phyloP scores from a whole-genome alignment of 2,329 filamentous ascomycete species.

The Fusarium burgessii region DNA sequence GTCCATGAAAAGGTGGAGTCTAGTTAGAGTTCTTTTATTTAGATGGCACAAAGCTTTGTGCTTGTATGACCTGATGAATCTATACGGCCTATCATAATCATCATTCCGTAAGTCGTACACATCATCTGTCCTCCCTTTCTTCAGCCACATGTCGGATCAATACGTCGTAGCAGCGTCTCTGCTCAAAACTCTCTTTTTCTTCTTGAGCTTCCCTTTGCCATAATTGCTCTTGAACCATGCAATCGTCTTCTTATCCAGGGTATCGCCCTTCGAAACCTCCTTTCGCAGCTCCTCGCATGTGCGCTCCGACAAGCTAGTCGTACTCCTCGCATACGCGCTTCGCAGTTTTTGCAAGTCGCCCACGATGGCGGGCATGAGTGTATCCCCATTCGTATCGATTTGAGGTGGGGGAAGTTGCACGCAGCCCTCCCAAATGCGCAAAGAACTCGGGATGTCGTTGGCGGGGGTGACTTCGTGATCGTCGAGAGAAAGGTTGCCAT shows the following conservation, averaged over 20 bases:
- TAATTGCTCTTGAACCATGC: conserved; percentile 28
- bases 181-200: conserved; percentile 24
- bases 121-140: not conserved
- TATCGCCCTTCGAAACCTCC: not conserved
- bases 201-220: conserved; percentile 23
- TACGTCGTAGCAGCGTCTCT: conserved; percentile 26
- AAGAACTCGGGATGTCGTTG: not conserved
- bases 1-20: not conserved
- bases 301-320: conserved; percentile 28
- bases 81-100: not conserved
- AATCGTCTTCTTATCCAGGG: conserved; percentile 21
- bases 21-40: not conserved
- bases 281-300: conserved; percentile 16
- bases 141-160: not conserved
- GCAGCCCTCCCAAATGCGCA: conserved; percentile 38
- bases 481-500: conserved; percentile 39
- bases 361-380: conserved; percentile 32
- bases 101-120: conserved; percentile 3
- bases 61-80: not conserved
- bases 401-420: conserved; percentile 45
- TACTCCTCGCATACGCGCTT: conserved; percentile 2
- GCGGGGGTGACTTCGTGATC: conserved; percentile 29
- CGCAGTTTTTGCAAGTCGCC: conserved; percentile 30
- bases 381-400: conserved; percentile 24
- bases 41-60: not conserved